Evolutionary conservation across 495 filamentous ascomycete genomes (phyloP).

Genomic region (Penicillium mononematosum): DNA sequence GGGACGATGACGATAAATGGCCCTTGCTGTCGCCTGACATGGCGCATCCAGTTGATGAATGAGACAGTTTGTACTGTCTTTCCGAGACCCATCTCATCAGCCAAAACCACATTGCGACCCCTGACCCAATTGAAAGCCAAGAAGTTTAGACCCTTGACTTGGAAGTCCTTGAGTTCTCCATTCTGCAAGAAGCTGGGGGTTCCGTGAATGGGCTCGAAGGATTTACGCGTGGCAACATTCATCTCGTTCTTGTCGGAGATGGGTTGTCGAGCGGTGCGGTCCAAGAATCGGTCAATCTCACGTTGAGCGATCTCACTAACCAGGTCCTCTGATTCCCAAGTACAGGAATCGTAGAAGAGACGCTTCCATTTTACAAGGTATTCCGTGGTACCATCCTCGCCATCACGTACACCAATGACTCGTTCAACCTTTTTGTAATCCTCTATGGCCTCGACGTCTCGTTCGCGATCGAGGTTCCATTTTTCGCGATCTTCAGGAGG

Average conservation of each 20-base stretch:
- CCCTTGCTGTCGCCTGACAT: constrained; percentile 83
- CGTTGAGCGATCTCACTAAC: constrained; percentile 74
- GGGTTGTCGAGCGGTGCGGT: constrained; percentile 72
- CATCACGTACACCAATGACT: constrained; percentile 76
- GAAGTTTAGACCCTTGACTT: constrained; percentile 91
- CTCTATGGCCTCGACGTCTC: constrained; percentile 75
- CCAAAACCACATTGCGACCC: constrained; percentile 89
- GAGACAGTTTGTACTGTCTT: constrained; percentile 98
- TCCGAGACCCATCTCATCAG: constrained; percentile 97
- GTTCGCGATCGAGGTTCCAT: constrained; percentile 84
- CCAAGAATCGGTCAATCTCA: constrained; percentile 86
- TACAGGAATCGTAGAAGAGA: constrained; percentile 85
- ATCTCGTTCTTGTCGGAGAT: constrained; percentile 72
- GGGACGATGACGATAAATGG: constrained; percentile 96
- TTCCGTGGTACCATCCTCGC: constrained; percentile 66
- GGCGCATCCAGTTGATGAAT: constrained; percentile 97
- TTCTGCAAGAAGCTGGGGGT: constrained; percentile 83
- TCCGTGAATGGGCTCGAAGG: constrained; percentile 67
- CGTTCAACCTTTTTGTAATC: constrained; percentile 90
- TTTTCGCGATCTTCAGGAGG: constrained; percentile 86
- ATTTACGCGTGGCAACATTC: constrained; percentile 66
- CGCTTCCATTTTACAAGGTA: constrained; percentile 92
- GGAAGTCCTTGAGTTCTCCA: constrained; percentile 88
- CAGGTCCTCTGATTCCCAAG: constrained; percentile 81
- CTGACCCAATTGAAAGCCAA: constrained; percentile 91